Evolutionary conservation across 495 filamentous ascomycete species (phyloP).

Genomic region (Hyaloscypha variabilis): DNA sequence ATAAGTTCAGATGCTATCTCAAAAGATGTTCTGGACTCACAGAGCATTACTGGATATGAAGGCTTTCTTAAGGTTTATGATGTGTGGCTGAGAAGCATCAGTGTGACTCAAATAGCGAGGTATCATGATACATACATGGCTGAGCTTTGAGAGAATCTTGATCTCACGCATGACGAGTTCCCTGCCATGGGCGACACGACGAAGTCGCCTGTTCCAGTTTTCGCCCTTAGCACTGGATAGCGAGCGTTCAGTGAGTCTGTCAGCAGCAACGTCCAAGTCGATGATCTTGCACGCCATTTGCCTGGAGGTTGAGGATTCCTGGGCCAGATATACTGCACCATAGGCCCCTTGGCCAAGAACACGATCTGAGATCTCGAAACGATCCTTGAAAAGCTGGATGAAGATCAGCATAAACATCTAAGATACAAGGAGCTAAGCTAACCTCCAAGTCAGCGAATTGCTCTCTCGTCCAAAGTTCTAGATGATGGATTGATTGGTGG

Average conservation of each 20-base stretch:
- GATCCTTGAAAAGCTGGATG: conserved; percentile 46
- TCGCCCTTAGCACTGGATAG: conserved; percentile 3
- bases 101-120: neutral
- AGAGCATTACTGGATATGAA: conserved; percentile 51
- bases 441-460: conserved; percentile 35
- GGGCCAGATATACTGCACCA: conserved; percentile 81
- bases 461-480: neutral
- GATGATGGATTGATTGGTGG: conserved; percentile 29
- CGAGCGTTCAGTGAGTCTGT: neutral
- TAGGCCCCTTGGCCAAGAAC: conserved; percentile 83
- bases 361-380: conserved; percentile 52
- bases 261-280: conserved; percentile 31
- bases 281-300: conserved; percentile 80
- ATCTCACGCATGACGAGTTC: conserved; percentile 49
- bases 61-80: conserved; percentile 57
- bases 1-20: neutral
- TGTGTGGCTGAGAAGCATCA: conserved; percentile 54
- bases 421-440: neutral
- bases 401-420: neutral
- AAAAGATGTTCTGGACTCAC: conserved; percentile 41
- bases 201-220: conserved; percentile 14
- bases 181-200: conserved; percentile 25
- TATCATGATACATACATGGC: conserved; percentile 49
- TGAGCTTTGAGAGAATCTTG: conserved; percentile 55
- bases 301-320: conserved; percentile 63